Evolutionary conservation across 129 eudicot species (phyloP), one percentile per base, ranked within the genome.

Genomic region (Flaveria trinervia): DNA sequence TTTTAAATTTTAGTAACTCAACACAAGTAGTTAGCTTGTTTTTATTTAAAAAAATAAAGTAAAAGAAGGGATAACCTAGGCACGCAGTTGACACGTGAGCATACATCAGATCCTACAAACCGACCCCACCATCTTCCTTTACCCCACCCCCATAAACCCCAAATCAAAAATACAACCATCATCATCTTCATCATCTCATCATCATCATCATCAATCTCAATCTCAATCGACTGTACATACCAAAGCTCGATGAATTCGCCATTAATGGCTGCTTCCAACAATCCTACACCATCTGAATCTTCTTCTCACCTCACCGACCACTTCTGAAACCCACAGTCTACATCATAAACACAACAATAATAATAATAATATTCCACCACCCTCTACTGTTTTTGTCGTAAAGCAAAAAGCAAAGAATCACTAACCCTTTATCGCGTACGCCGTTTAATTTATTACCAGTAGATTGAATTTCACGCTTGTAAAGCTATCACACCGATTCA

Each of bases 381-480:
- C 16, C 51, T 44, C 10, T 41, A 51, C 73, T n/a, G 36, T 68
- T 70, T 74, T 69, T 77, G 81, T 77, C 81, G 39, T 68, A 77
- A 77, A 77, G 81, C 81, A 68, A 77, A 77, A 77, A 43, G 75
- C 10, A 26, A 12, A 55, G 81, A 80, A 80, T 80, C 74, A 80
- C 74, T 74, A 54, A 12, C 62, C 65, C 75, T 73, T 80, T 54
- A 73, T 73, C 45, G 79, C 83, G 83, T 79, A 72, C 74, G 74
- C 48, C 8, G 6, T 30, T 57, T 71, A 56, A 69, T 80, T 51
- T 46, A 80, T 66, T 65, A 64, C 7, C 41, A 36, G 6, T 68
- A 41, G 57, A 49, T 77, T 81, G 65, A 41, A 41, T 75, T 72
- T 80, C 85, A 81, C 83, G 85, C 84, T 65, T 70, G 72, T 71